phyloP scores from a whole-genome alignment of 2,329 filamentous ascomycete species.

The Aspergillus viridinutans region DNA sequence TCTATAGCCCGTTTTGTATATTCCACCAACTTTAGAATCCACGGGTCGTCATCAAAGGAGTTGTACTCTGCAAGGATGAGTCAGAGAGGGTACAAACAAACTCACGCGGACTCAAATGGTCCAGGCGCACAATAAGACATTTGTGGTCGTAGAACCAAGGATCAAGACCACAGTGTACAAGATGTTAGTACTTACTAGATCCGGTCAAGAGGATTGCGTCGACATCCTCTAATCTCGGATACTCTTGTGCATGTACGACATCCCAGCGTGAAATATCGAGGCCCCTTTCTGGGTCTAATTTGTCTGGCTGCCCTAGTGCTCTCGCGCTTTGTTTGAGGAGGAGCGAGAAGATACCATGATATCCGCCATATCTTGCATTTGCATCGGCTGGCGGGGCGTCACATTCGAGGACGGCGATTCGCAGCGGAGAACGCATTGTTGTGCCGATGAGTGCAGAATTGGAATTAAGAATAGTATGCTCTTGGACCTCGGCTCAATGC shows the following conservation, averaged over 20 bases:
- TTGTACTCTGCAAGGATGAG: slow-evolving; percentile 54
- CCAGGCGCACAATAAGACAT: background rate
- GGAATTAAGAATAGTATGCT: background rate
- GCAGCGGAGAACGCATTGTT: slow-evolving; percentile 50
- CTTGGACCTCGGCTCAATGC: background rate
- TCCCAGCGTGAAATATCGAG: slow-evolving; percentile 65
- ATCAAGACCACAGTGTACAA: background rate
- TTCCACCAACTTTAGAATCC: slow-evolving; percentile 71
- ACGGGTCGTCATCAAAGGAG: slow-evolving; percentile 68
- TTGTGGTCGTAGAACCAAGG: background rate
- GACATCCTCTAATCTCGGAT: slow-evolving; percentile 68
- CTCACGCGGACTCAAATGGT: background rate
- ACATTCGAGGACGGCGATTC: slow-evolving; percentile 83
- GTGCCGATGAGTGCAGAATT: background rate
- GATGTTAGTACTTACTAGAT: slow-evolving; percentile 47
- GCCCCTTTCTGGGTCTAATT: slow-evolving; percentile 33
- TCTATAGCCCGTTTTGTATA: slow-evolving; percentile 60
- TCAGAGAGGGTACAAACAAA: background rate
- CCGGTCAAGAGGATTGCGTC: slow-evolving; percentile 83
- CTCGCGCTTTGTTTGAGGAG: slow-evolving; percentile 56
- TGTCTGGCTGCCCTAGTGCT: slow-evolving; percentile 35
- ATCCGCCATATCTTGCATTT: slow-evolving; percentile 63
- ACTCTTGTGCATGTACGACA: slow-evolving; percentile 63
- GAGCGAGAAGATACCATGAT: slow-evolving; percentile 65
- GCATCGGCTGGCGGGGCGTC: slow-evolving; percentile 69